Evolutionary conservation across 2,329 filamentous ascomycete genomes (phyloP).

Genomic region (Alternaria infectoria): DNA sequence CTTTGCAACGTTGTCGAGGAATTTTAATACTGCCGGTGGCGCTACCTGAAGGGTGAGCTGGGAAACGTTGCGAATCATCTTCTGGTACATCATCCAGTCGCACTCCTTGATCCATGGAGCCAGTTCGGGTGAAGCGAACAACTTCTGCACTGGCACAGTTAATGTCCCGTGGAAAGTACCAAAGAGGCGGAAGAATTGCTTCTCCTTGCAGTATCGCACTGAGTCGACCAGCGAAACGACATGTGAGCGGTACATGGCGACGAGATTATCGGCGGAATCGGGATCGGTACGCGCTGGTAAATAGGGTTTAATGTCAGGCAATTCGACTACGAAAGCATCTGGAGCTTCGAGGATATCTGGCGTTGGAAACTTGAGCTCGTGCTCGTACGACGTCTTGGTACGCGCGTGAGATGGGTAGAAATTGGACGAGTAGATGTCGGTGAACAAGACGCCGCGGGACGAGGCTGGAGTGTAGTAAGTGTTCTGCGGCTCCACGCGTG

Average conservation of each 20-base stretch:
- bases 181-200: constrained; percentile 94
- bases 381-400: constrained; percentile 64
- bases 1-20: constrained; percentile 84
- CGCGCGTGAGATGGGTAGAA: constrained; percentile 46
- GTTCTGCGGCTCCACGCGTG: constrained; percentile 34
- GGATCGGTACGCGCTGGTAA: constrained; percentile 81
- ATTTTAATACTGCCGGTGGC: constrained; percentile 84
- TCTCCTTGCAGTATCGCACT: constrained; percentile 94
- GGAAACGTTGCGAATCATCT: constrained; percentile 91
- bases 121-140: constrained; percentile 80
- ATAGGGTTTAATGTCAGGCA: constrained; percentile 87
- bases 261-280: constrained; percentile 84
- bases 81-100: constrained; percentile 94
- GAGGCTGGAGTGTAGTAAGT: constrained; percentile 44
- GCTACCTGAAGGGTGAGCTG: constrained; percentile 90
- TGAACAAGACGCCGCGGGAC: constrained; percentile 54
- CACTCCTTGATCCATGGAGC: constrained; percentile 95
- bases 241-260: constrained; percentile 89
- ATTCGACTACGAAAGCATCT: constrained; percentile 72
- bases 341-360: constrained; percentile 62
- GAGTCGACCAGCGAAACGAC: constrained; percentile 95
- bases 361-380: constrained; percentile 67
- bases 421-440: constrained; percentile 53
- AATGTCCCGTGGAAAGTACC: constrained; percentile 95
- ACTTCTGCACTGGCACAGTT: constrained; percentile 93